A percentile compares a stretch with the other conserved stretches of the same genome.
Evolutionary conservation across 148 eudicot species (phyloP).

Genomic region (Beta vulgaris): DNA sequence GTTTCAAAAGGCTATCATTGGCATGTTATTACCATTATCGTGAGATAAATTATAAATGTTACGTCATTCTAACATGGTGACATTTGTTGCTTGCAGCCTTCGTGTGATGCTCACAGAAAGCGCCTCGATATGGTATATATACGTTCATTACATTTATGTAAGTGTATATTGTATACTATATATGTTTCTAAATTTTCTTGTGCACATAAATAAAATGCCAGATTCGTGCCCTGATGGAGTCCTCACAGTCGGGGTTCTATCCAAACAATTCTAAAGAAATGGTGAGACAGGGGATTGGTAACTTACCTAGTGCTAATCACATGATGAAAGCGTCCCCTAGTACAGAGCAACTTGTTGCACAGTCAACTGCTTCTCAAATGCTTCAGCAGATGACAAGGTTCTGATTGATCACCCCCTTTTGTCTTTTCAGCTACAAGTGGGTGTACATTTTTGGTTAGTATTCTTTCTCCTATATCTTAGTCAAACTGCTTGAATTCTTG

Average conservation of each 20-base stretch:
- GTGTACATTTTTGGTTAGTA: conserved; percentile 41
- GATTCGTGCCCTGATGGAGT: conserved; percentile 68
- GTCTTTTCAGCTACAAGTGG: conserved; percentile 18
- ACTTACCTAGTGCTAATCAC: conserved; percentile 44
- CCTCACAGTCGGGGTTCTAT: conserved; percentile 55
- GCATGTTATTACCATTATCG: conserved; percentile 3
- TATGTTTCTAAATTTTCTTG: neutral
- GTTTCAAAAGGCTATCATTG: neutral
- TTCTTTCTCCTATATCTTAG: neutral
- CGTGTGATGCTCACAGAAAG: conserved; percentile 72
- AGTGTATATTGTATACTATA: conserved; percentile 10
- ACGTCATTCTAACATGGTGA: conserved; percentile 20
- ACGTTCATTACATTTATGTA: neutral
- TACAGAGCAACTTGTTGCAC: conserved; percentile 66
- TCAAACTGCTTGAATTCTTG: neutral
- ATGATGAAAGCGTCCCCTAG: conserved; percentile 71
- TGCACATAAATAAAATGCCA: conserved; percentile 21
- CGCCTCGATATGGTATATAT: conserved; percentile 68
- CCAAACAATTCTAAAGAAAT: conserved; percentile 45
- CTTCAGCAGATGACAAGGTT: conserved; percentile 68
- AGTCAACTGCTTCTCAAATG: conserved; percentile 56
- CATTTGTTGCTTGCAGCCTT: conserved; percentile 49
- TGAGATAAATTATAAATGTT: neutral
- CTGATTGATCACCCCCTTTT: conserved; percentile 32
- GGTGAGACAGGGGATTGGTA: conserved; percentile 49